A percentile compares a stretch with the other conserved stretches of the same genome.
These are phyloP conservation scores for Phytopythium delawarense DNA, from an alignment of 352 stramenopile genomes.

Conservation along the genomic window DNA sequence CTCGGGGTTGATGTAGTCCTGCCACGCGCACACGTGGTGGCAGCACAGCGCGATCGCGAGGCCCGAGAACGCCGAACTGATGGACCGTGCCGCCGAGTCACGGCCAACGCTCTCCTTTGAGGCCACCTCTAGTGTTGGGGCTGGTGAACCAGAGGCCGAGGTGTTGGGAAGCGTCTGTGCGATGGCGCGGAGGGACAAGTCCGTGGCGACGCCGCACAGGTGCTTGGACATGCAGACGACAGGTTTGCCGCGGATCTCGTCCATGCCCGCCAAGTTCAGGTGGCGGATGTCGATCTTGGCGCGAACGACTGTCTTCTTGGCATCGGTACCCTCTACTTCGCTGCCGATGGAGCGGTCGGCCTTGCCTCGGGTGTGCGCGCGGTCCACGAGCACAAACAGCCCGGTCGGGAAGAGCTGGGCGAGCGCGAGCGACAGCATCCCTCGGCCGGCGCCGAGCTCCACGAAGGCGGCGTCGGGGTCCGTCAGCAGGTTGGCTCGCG, in stretches of 20 bases:
- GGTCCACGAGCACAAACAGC: slow-evolving; percentile 75
- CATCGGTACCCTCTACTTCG: slow-evolving; percentile 15
- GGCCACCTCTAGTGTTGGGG: background rate
- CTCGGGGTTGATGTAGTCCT: slow-evolving; percentile 65
- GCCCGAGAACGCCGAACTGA: slow-evolving; percentile 45
- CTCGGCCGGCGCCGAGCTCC: slow-evolving; percentile 69
- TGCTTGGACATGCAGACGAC: slow-evolving; percentile 87
- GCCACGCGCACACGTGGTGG: slow-evolving; percentile 71
- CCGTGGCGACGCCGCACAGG: slow-evolving; percentile 76
- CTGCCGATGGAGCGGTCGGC: slow-evolving; percentile 65
- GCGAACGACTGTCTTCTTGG: slow-evolving; percentile 35
- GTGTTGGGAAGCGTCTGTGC: slow-evolving; percentile 37
- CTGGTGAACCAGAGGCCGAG: background rate
- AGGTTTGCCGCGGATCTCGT: slow-evolving; percentile 34
- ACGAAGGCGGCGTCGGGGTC: slow-evolving; percentile 41
- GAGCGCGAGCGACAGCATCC: slow-evolving; percentile 77
- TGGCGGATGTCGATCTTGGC: slow-evolving; percentile 87
- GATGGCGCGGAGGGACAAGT: slow-evolving; percentile 71
- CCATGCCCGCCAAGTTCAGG: slow-evolving; percentile 67
- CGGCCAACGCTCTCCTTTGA: background rate
- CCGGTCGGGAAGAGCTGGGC: slow-evolving; percentile 57
- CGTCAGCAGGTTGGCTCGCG: slow-evolving; percentile 44
- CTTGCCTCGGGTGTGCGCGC: slow-evolving; percentile 65
- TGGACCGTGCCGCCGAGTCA: background rate
- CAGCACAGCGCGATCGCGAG: slow-evolving; percentile 77